A percentile compares a stretch with the other conserved stretches of the same genome.
phyloP scores from a whole-genome alignment of 495 filamentous ascomycete species.

The Aspergillus asperescens region DNA sequence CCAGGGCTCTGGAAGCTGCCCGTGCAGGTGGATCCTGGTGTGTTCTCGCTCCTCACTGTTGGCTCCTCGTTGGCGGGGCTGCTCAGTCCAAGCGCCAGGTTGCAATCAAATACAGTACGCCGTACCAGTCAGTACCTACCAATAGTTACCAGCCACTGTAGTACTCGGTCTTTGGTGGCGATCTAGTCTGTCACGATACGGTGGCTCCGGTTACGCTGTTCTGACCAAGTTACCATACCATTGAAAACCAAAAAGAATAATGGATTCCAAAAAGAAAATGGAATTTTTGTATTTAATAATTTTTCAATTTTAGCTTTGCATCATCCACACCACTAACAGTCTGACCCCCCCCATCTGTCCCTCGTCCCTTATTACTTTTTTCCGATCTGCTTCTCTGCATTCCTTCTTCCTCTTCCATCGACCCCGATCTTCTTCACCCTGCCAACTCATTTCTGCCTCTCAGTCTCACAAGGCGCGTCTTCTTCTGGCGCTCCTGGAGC shows the following conservation, averaged over 20 bases:
- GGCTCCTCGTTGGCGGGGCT: conserved; percentile 20
- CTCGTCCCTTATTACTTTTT: conserved; percentile 21
- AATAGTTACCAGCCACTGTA: conserved; percentile 16
- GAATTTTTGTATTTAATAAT: conserved; percentile 14
- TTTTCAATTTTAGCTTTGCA: conserved; percentile 13
- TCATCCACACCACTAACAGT: conserved; percentile 11
- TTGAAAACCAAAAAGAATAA: conserved; percentile 6
- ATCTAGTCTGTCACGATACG: neutral
- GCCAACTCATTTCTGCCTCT: conserved; percentile 23
- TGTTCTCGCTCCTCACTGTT: too few species aligned
- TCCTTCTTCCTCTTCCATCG: conserved; percentile 22
- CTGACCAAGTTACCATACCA: conserved; percentile 13
- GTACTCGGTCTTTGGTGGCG: conserved; percentile 6
- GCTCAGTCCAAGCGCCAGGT: conserved; percentile 26
- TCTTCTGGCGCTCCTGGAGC: conserved; percentile 32
- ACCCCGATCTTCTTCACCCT: conserved; percentile 17
- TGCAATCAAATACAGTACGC: conserved; percentile 20
- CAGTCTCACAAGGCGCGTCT: conserved; percentile 28
- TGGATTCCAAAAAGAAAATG: neutral
- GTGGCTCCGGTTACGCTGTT: conserved; percentile 4
- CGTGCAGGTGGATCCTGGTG: too few species aligned
- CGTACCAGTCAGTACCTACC: neutral
- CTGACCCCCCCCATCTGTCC: conserved; percentile 13
- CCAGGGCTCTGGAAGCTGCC: too few species aligned
- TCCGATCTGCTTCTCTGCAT: conserved; percentile 22